Conservation (phyloP, 805 yeast species). For the Tetrapisispora namnaoensis region DNA sequence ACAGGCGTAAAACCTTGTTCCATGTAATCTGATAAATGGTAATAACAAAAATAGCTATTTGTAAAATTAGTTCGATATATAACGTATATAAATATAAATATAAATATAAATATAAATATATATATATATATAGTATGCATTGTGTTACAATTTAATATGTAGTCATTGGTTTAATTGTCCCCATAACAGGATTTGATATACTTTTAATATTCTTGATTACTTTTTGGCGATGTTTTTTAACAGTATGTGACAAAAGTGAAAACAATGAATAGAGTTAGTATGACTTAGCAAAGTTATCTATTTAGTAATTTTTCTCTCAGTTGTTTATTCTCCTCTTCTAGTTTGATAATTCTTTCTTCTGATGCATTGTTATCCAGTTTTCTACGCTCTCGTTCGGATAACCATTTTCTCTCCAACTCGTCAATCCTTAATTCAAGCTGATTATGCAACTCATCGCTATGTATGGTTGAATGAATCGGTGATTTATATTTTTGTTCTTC, state of each 20-base stretch:
- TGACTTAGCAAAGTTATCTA: conserved; percentile 1
- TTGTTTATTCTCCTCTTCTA: conserved; percentile 45
- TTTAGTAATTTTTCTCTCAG: conserved; percentile 26
- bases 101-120: neutral
- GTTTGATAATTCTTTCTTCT: conserved; percentile 37
- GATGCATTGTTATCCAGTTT: conserved; percentile 52
- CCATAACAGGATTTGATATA: no score
- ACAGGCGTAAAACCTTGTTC: no score
- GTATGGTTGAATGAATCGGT: neutral
- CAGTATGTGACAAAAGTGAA: neutral
- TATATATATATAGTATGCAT: neutral
- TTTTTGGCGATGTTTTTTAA: neutral
- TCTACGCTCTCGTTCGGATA: conserved; percentile 61
- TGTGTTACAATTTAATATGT: neutral
- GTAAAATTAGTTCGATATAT: neutral
- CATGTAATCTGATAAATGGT: no score
- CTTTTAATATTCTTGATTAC: no score
- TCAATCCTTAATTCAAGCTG: conserved; percentile 43
- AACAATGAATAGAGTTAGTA: neutral
- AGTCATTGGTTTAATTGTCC: neutral
- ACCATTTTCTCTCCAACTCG: conserved; percentile 56
- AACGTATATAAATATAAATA: neutral
- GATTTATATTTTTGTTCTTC: conserved; percentile 5
- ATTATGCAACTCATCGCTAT: conserved; percentile 20
- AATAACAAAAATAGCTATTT: no score